Base-by-base conservation (phyloP, 306 rosid genomes). In the Luffa acutangula region DNA sequence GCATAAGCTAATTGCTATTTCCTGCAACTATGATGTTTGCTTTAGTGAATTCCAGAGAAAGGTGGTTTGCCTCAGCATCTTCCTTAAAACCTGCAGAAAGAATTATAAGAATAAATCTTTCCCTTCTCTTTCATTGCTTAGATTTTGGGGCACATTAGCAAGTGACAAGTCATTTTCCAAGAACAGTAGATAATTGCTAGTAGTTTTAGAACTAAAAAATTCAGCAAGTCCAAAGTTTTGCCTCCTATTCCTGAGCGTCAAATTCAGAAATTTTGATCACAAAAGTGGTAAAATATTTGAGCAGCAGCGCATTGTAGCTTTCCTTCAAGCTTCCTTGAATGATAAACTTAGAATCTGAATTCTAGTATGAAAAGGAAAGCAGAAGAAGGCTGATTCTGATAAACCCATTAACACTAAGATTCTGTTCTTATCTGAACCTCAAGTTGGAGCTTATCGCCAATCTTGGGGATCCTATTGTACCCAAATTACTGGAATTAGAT, bases 81-180 rank as follows among this genome's bases (percentile, higher is more conserved):
- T 80, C 82, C 87, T 80, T 82, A 18, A 82, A 79, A 76, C 86
- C 87, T 83, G 82, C 82, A 74, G 78, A 85, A 85, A 71, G 83
- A 83, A 83, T 73, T 57, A 62, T 56, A 75, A 82, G 80, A 73
- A 42, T 14, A 57, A 13, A 75, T 75, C 70, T 76, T 83, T 76
- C 58, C 46, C 78, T 83, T 90, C 90, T 74, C 77, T 84, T 62
- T 90, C 86, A 20, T 72, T 88, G 89, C 62, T 84, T 79, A 87
- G 58, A 57, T 84, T 89, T 81, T 88, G 83, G 89, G 88, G 89
- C 91, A 87, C 76, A 66, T 85, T 20, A 20, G 57, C 37, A 25
- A 48, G 83, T 60, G 80, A 77, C 80, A 75, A 80, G 92, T 89
- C 95, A 56, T 83, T 86, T 84, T 93, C 95, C 74, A 70, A 79